Conservation (phyloP, 768 basidiomycete genomes). For the Serendipita indica region DNA sequence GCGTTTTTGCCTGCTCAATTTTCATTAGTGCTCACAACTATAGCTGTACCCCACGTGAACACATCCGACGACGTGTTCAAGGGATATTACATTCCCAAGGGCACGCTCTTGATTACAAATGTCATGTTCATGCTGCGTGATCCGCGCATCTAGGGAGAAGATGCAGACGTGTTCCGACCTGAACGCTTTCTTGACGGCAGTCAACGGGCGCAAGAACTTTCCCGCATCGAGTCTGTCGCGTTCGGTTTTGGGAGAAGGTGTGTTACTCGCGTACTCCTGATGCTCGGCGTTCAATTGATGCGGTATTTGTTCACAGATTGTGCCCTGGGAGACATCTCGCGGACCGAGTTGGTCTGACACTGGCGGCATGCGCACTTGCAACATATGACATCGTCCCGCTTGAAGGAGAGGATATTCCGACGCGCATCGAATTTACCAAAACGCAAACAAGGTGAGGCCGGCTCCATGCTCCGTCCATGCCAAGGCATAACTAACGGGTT, state of each 20-base stretch:
- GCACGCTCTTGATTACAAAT: slow-evolving; percentile 18
- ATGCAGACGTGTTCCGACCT: background rate
- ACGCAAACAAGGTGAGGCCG: too few species aligned
- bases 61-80: slow-evolving; percentile 21
- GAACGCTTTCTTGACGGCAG: slow-evolving; percentile 2
- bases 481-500: too few species aligned
- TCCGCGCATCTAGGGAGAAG: background rate
- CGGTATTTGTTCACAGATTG: too few species aligned
- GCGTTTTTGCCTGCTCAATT: too few species aligned
- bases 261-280: slow-evolving; percentile 19
- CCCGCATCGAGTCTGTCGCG: background rate
- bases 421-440: too few species aligned
- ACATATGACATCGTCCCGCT: background rate
- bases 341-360: background rate
- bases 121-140: slow-evolving; percentile 16
- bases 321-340: too few species aligned
- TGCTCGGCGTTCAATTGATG: too few species aligned
- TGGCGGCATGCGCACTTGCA: background rate
- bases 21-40: background rate
- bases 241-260: background rate
- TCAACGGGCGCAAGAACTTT: background rate
- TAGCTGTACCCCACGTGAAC: slow-evolving; percentile 17
- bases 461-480: too few species aligned
- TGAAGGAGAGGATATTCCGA: too few species aligned
- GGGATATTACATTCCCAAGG: slow-evolving; percentile 24